Percentiles rank a stretch among this genome's conserved stretches.
phyloP scores from a whole-genome alignment of 2,329 filamentous ascomycete species.

The Verticillium longisporum region DNA sequence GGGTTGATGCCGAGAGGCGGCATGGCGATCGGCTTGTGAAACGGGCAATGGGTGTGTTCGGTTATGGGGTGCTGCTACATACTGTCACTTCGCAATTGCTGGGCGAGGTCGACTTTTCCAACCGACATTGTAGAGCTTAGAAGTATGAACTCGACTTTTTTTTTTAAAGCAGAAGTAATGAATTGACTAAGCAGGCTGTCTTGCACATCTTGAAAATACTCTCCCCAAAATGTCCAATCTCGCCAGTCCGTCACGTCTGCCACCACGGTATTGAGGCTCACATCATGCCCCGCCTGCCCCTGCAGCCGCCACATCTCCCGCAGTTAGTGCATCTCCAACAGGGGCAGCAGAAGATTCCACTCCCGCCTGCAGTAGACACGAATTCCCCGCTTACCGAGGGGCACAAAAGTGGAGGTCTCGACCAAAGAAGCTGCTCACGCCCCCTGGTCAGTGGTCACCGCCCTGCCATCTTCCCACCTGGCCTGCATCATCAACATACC shows the following conservation, averaged over 20 bases:
- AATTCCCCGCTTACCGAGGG: neutral
- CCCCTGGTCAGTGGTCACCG: neutral
- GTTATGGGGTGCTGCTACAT: no score
- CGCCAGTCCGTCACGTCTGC: no score
- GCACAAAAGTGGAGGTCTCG: neutral
- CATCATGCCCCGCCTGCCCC: neutral
- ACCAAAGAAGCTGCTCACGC: neutral
- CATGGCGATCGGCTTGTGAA: no score
- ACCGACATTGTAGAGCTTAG: no score
- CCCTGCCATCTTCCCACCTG: neutral
- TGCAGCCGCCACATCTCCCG: neutral
- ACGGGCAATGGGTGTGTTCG: no score
- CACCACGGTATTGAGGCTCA: neutral
- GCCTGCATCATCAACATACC: neutral
- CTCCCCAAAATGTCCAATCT: no score
- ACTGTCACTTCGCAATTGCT: no score
- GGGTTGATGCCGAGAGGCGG: constrained; percentile 12
- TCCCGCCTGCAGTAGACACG: neutral
- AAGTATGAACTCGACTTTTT: no score
- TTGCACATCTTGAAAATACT: no score
- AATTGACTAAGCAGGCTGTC: no score
- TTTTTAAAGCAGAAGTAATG: no score
- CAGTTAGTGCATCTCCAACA: neutral
- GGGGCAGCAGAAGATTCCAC: neutral
- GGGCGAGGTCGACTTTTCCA: no score